These are phyloP conservation scores for Colletotrichum camelliae DNA, from an alignment of 2,329 filamentous ascomycete genomes.

Conservation along the genomic window DNA sequence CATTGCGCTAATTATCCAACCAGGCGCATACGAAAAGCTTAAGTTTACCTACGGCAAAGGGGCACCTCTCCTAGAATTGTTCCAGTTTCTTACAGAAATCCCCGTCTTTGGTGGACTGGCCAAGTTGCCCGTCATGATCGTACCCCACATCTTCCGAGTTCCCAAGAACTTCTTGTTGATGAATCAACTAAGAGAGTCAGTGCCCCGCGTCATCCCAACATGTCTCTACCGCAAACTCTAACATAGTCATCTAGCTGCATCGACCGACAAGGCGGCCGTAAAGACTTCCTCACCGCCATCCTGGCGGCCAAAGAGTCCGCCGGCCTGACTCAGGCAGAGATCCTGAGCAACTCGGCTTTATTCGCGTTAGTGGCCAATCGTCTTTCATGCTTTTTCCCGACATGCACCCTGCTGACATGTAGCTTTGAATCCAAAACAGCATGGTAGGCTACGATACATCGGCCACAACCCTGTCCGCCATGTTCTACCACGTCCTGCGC, in stretches of 20 bases:
- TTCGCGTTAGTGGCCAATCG: not conserved
- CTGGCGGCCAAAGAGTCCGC: not conserved
- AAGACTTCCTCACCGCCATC: conserved; percentile 5
- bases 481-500: not conserved
- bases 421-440: not conserved
- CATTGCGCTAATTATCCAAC: not conserved
- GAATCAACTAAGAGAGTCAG: conserved; percentile 1
- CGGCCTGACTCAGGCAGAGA: not conserved
- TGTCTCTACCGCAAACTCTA: not conserved
- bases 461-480: not conserved
- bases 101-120: not conserved
- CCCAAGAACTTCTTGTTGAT: conserved; percentile 9
- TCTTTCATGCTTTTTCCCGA: not conserved
- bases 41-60: not conserved
- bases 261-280: not conserved
- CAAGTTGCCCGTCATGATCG: not conserved
- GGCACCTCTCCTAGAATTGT: not conserved
- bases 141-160: conserved; percentile 1
- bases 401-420: not conserved
- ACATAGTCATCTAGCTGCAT: not conserved
- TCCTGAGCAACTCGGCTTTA: not conserved
- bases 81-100: not conserved
- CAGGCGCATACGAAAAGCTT: not conserved
- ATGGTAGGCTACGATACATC: conserved; percentile 8
- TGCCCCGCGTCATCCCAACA: not conserved